Conservation (phyloP, 1,284 basidiomycete species). For the Ceratobasidium papillatum region DNA sequence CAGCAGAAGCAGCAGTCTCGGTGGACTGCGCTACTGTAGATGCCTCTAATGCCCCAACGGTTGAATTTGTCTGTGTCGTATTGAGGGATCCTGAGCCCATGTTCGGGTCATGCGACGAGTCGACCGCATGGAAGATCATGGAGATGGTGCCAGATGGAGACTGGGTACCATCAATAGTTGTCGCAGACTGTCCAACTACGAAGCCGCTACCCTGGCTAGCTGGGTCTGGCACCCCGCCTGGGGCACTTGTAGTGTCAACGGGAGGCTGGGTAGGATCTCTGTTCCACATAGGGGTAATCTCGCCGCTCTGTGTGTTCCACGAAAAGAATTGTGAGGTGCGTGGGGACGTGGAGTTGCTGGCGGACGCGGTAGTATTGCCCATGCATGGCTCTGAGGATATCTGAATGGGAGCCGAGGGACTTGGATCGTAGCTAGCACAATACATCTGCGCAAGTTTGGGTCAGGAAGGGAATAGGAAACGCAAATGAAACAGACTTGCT, state of each 20-base stretch:
- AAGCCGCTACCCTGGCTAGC: slow-evolving; percentile 10
- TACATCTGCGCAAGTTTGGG: slow-evolving; percentile 2
- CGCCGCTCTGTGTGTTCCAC: slow-evolving; percentile 26
- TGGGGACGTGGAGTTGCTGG: neutral
- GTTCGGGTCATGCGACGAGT: neutral
- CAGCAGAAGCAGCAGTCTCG: neutral
- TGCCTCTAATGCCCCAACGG: neutral
- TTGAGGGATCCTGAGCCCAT: neutral
- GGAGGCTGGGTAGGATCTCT: neutral
- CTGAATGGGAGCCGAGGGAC: neutral
- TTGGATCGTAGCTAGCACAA: slow-evolving; percentile 26
- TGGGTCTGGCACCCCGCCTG: slow-evolving; percentile 12
- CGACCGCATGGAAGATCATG: slow-evolving; percentile 22
- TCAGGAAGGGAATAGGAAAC: neutral
- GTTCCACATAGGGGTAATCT: slow-evolving; percentile 27
- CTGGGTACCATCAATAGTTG: neutral
- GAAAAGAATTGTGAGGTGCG: slow-evolving; percentile 21
- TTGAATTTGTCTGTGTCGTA: neutral
- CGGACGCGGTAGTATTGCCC: neutral
- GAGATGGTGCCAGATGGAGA: neutral
- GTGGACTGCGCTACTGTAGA: neutral
- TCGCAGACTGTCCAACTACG: slow-evolving; percentile 5
- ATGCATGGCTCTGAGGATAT: slow-evolving; percentile 21
- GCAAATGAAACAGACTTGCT: neutral
- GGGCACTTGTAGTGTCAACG: slow-evolving; percentile 28